These are phyloP conservation scores for Aspergillus amoenus DNA, from an alignment of 2,329 filamentous ascomycete species.

Conservation along the genomic window DNA sequence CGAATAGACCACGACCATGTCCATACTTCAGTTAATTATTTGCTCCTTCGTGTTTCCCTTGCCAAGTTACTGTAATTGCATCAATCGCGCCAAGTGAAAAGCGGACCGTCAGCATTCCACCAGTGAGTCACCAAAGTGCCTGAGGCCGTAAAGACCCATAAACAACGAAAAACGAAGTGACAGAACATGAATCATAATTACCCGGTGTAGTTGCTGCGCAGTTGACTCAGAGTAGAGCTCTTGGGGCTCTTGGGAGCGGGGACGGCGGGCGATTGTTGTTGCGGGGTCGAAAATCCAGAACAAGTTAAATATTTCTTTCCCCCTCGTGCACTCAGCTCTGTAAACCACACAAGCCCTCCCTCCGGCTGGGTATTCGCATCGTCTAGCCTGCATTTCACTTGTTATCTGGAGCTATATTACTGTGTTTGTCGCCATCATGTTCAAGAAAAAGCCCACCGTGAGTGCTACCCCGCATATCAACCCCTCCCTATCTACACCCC, in stretches of 20 bases:
- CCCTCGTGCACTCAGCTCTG: neutral
- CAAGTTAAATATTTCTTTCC: constrained; percentile 2
- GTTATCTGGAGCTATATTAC: neutral
- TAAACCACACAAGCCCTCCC: neutral
- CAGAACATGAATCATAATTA: neutral
- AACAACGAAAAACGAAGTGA: neutral
- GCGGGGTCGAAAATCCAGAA: constrained; percentile 17
- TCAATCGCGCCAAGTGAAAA: too few species aligned
- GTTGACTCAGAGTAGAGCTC: neutral
- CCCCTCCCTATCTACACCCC: constrained; percentile 16
- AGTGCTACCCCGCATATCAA: constrained; percentile 27
- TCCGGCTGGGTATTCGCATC: neutral
- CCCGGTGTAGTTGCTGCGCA: neutral
- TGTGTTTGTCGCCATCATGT: constrained; percentile 45
- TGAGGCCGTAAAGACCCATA: too few species aligned
- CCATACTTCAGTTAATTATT: too few species aligned
- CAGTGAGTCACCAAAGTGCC: neutral
- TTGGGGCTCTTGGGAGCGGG: constrained; percentile 6
- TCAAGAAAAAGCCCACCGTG: constrained; percentile 64
- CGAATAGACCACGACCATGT: too few species aligned
- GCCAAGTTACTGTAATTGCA: too few species aligned
- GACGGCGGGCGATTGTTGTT: constrained; percentile 24
- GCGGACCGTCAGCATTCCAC: too few species aligned
- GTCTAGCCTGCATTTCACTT: neutral
- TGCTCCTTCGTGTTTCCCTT: too few species aligned